A percentile compares a stretch with the other conserved stretches of the same genome.
phyloP scores from a whole-genome alignment of 176 grass and related monocot genomes.

The Metroxylon sagu region DNA sequence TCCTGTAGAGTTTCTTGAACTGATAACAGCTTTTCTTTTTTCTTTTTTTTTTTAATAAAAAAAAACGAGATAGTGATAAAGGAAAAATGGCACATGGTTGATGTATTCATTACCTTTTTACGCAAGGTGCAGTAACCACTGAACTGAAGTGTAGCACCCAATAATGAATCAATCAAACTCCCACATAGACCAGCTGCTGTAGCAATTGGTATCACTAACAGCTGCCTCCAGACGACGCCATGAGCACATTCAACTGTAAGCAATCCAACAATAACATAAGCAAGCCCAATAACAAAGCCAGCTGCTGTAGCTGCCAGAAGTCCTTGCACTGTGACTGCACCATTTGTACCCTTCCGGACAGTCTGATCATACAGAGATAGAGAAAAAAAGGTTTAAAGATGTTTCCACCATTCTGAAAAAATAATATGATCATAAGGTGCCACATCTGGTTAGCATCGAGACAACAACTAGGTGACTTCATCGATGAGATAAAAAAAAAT shows the following conservation, averaged over 20 bases:
- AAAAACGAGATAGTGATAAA: too few species aligned
- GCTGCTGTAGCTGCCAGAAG: constrained; percentile 67
- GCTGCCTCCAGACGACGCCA: constrained; percentile 49
- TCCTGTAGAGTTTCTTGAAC: too few species aligned
- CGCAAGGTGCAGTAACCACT: constrained; percentile 79
- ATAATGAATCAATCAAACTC: constrained; percentile 77
- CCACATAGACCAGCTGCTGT: constrained; percentile 67
- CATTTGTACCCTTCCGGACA: constrained; percentile 84
- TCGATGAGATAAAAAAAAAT: too few species aligned
- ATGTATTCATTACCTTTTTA: constrained; percentile 48
- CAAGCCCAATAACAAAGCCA: constrained; percentile 70
- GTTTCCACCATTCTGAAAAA: constrained; percentile 3
- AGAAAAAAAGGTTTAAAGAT: constrained; percentile 16
- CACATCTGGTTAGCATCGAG: too few species aligned
- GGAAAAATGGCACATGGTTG: not conserved
- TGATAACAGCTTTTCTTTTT: too few species aligned
- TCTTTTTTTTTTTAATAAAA: too few species aligned
- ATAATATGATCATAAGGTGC: not conserved
- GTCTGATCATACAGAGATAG: constrained; percentile 32
- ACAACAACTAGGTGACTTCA: too few species aligned
- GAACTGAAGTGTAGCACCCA: constrained; percentile 84
- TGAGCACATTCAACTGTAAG: constrained; percentile 52
- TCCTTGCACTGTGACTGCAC: constrained; percentile 65
- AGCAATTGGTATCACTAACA: constrained; percentile 75
- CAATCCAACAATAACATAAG: constrained; percentile 65